Evolutionary conservation across 495 filamentous ascomycete species (phyloP).

Genomic region (Oleoguttula mirabilis): DNA sequence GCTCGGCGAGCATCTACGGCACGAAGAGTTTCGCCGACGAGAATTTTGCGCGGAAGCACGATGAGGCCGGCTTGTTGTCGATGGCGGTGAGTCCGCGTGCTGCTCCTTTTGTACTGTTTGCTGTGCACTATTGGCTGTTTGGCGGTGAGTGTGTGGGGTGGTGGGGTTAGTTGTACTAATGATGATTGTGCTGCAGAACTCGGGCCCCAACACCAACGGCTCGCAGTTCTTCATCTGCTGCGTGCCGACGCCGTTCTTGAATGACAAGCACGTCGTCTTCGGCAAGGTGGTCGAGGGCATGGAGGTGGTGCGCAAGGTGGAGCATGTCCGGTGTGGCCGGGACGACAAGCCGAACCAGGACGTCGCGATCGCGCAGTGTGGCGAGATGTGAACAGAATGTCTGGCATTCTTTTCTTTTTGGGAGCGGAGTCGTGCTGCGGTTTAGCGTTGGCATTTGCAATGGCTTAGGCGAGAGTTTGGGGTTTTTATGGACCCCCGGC

Average conservation of each 20-base stretch:
- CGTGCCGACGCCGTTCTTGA: conserved; percentile 72
- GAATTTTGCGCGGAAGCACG: conserved; percentile 73
- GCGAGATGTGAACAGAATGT: conserved; percentile 37
- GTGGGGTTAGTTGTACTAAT: conserved; percentile 9
- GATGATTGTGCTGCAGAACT: conserved; percentile 70
- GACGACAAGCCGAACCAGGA: conserved; percentile 71
- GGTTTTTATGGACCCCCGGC: too few species aligned
- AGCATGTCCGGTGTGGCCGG: conserved; percentile 69
- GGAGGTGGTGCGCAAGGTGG: conserved; percentile 80
- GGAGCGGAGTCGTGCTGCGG: not conserved
- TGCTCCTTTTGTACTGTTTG: not conserved
- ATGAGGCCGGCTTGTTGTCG: conserved; percentile 63
- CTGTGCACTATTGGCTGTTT: too few species aligned
- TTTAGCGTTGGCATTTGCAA: not conserved
- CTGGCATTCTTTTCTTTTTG: too few species aligned
- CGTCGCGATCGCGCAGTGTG: conserved; percentile 75
- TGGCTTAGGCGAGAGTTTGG: too few species aligned
- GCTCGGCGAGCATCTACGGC: conserved; percentile 77
- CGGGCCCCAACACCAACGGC: conserved; percentile 86
- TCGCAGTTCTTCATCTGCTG: conserved; percentile 97
- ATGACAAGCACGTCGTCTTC: conserved; percentile 92
- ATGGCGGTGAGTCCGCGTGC: conserved; percentile 65
- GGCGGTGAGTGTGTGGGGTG: not conserved
- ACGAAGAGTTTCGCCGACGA: conserved; percentile 74
- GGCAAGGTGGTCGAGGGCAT: conserved; percentile 83